Percentiles rank a stretch among this genome's conserved stretches.
phyloP scores from a whole-genome alignment of 441 rosid species.

The Isatis lusitanica region DNA sequence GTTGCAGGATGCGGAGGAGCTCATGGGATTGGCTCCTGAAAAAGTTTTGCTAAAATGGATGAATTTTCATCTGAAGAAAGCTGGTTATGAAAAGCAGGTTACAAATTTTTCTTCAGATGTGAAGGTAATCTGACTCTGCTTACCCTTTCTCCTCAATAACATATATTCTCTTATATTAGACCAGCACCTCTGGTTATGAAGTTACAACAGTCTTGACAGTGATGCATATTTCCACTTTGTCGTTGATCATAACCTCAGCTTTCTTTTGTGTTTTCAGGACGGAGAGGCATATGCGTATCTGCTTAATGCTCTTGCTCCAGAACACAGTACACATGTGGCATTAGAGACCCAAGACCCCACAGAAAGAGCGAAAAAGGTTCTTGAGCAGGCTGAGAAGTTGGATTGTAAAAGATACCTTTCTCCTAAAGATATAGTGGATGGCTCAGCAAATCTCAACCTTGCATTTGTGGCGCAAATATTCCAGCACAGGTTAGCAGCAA shows the following conservation, averaged over 20 bases:
- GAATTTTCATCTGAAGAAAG: slow-evolving; percentile 97
- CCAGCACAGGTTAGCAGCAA: slow-evolving; percentile 72
- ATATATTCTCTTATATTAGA: slow-evolving; percentile 9
- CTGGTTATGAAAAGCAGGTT: slow-evolving; percentile 82
- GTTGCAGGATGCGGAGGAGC: slow-evolving; percentile 95
- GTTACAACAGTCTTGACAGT: not conserved
- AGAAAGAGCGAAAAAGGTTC: slow-evolving; percentile 78
- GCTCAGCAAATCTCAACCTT: slow-evolving; percentile 96
- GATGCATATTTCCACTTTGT: not conserved
- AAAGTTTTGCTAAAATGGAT: slow-evolving; percentile 96
- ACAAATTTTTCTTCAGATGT: slow-evolving; percentile 94
- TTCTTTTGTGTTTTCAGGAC: slow-evolving; percentile 53
- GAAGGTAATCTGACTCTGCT: slow-evolving; percentile 60
- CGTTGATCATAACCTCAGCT: slow-evolving; percentile 5
- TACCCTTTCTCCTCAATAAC: slow-evolving; percentile 11
- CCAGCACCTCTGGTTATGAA: not conserved
- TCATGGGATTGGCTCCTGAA: slow-evolving; percentile 86
- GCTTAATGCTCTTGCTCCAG: slow-evolving; percentile 96
- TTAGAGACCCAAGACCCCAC: slow-evolving; percentile 62
- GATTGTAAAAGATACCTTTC: slow-evolving; percentile 85
- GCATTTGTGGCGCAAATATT: slow-evolving; percentile 97
- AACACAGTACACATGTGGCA: slow-evolving; percentile 55
- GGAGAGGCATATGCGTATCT: slow-evolving; percentile 97
- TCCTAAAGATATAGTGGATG: slow-evolving; percentile 90
- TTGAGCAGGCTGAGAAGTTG: slow-evolving; percentile 94